A percentile compares a stretch with the other conserved stretches of the same genome.
Conservation (phyloP, 148 eudicot species). For the Suaeda aralocaspica region DNA sequence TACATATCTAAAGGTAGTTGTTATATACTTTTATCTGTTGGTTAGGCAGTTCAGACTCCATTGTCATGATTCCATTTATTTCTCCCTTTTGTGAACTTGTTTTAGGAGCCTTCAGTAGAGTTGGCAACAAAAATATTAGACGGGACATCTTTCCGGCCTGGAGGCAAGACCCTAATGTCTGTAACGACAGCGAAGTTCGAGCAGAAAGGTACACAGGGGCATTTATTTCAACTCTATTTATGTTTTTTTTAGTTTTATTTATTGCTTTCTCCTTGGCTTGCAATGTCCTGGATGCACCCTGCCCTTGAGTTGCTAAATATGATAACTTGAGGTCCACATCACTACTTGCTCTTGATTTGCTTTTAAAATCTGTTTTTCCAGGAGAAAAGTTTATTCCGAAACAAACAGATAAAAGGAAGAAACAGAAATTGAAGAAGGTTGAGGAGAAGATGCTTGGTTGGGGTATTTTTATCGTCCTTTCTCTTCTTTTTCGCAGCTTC, state of each 20-base stretch:
- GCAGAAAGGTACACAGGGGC: conserved; percentile 73
- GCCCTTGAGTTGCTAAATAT: neutral
- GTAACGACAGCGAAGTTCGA: conserved; percentile 87
- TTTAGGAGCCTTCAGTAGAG: conserved; percentile 92
- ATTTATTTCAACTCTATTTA: neutral
- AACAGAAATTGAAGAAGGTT: conserved; percentile 82
- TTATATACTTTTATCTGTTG: too few relatives aligned
- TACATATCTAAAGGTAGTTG: conserved; percentile 77
- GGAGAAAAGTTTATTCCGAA: conserved; percentile 88
- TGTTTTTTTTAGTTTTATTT: neutral
- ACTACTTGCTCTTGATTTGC: neutral
- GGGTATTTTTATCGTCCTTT: conserved; percentile 53
- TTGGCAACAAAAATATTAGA: conserved; percentile 85
- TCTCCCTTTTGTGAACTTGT: conserved; percentile 4
- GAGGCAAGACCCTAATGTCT: conserved; percentile 70
- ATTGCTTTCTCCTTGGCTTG: neutral
- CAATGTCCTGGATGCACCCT: neutral
- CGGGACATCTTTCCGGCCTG: conserved; percentile 78
- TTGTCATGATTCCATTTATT: neutral
- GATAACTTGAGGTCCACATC: conserved; percentile 2
- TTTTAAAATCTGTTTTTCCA: conserved; percentile 34
- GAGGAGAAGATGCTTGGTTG: conserved; percentile 98
- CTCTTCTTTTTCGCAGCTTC: neutral
- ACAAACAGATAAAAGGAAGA: conserved; percentile 87
- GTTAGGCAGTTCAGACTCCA: neutral